Evolutionary conservation across 163 green algal genomes (phyloP).

Genomic region (Volvox carteri): DNA sequence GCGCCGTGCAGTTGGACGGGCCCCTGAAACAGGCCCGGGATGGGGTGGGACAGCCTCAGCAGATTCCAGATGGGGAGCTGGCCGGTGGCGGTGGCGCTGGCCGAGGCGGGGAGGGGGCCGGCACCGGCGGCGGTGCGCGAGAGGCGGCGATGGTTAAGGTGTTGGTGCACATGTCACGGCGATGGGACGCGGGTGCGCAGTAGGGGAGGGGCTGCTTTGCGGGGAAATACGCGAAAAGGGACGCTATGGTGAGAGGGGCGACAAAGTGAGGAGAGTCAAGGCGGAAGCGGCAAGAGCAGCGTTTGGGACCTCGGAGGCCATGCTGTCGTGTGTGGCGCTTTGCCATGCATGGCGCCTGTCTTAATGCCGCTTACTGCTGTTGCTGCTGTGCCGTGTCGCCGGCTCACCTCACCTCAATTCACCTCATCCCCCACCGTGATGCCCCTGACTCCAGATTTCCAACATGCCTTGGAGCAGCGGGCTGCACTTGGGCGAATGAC

Average conservation of each 20-base stretch:
- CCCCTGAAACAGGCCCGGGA: no score
- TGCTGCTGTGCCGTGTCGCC: background rate
- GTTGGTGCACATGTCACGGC: constrained; percentile 43
- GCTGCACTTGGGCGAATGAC: constrained; percentile 14
- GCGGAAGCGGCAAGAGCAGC: no score
- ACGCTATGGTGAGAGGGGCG: no score
- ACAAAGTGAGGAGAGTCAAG: no score
- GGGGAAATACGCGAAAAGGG: background rate
- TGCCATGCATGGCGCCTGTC: background rate
- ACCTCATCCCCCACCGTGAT: background rate
- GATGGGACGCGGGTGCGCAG: constrained; percentile 33
- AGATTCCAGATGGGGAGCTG: no score
- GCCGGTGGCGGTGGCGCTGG: background rate
- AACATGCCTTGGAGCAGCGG: constrained; percentile 29
- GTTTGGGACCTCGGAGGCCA: no score
- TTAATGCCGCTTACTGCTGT: background rate
- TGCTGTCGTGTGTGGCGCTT: no score
- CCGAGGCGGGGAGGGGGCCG: background rate
- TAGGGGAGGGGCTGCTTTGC: background rate
- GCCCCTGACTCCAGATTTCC: background rate
- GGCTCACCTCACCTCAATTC: background rate
- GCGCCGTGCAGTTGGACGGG: background rate
- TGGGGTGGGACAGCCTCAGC: no score
- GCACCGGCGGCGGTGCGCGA: background rate
- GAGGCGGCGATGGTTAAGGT: constrained; percentile 29